Evolutionary conservation across 2,329 filamentous ascomycete species (phyloP).

Genomic region (Ophiostoma ulmi): DNA sequence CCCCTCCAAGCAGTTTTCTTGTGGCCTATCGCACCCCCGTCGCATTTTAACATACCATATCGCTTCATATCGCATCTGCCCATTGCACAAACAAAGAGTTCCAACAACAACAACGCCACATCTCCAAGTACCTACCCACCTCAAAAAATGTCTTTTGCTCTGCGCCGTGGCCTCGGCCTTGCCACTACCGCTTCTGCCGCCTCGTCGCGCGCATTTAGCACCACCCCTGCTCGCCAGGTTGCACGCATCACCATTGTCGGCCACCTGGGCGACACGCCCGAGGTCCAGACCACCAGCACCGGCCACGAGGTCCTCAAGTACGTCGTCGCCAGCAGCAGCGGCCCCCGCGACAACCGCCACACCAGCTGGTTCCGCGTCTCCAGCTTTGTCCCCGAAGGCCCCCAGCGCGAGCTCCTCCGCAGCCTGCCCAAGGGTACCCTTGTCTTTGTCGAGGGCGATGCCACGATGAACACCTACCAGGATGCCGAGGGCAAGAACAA

Average conservation of each 20-base stretch:
- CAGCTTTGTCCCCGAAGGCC: slow-evolving; percentile 64
- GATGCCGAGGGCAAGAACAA: slow-evolving; percentile 65
- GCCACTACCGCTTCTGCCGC: slow-evolving; percentile 40
- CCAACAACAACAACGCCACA: background rate
- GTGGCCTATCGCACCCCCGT: slow-evolving; percentile 5
- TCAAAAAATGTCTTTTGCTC: slow-evolving; percentile 11
- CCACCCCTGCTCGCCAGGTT: slow-evolving; percentile 57
- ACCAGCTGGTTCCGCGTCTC: slow-evolving; percentile 83
- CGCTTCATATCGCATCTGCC: background rate
- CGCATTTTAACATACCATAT: background rate
- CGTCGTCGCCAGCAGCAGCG: slow-evolving; percentile 63
- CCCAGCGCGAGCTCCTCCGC: slow-evolving; percentile 65
- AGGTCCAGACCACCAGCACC: slow-evolving; percentile 63
- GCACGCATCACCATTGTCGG: slow-evolving; percentile 84
- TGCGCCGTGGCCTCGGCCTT: slow-evolving; percentile 14
- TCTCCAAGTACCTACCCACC: background rate
- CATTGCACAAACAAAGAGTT: background rate
- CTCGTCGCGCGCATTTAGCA: slow-evolving; percentile 66
- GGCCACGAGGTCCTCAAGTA: slow-evolving; percentile 75
- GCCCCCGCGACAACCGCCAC: slow-evolving; percentile 62
- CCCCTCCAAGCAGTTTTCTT: background rate
- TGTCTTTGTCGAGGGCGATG: slow-evolving; percentile 80
- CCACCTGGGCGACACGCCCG: slow-evolving; percentile 73
- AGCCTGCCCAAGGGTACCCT: slow-evolving; percentile 74
- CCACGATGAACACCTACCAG: slow-evolving; percentile 60